These are phyloP conservation scores for Epichloe sibirici DNA, from an alignment of 2,329 filamentous ascomycete genomes.

Conservation along the genomic window DNA sequence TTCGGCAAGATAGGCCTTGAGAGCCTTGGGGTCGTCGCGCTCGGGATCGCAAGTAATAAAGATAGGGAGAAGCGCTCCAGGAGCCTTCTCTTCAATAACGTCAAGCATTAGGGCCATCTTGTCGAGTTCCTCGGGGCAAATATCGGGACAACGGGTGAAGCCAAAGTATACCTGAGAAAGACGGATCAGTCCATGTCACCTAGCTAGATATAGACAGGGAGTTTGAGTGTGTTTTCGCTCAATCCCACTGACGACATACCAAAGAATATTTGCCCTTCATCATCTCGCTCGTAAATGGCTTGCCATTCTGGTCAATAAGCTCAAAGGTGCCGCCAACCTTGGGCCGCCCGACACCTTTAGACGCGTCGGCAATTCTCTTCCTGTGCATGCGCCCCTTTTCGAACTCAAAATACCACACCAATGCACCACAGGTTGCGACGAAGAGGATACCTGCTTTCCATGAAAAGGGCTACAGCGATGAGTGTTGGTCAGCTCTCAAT, in stretches of 20 bases:
- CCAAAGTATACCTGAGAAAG: constrained; percentile 76
- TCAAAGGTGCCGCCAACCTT: constrained; percentile 86
- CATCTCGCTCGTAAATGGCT: constrained; percentile 63
- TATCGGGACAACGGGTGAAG: constrained; percentile 96
- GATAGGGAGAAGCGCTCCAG: constrained; percentile 54
- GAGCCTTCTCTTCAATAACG: constrained; percentile 40
- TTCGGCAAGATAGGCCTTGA: constrained; percentile 78
- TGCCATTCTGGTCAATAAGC: constrained; percentile 70
- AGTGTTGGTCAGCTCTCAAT: constrained; percentile 14
- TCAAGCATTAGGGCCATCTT: constrained; percentile 98
- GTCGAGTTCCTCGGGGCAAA: constrained; percentile 96
- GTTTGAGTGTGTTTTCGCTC: neutral
- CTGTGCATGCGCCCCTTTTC: constrained; percentile 89
- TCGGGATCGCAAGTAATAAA: constrained; percentile 96
- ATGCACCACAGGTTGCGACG: constrained; percentile 59
- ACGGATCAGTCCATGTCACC: neutral
- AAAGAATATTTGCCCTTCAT: constrained; percentile 78
- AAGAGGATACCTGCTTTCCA: constrained; percentile 85
- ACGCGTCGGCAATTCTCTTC: constrained; percentile 77
- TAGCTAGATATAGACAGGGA: too few species aligned
- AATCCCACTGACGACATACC: constrained; percentile 33
- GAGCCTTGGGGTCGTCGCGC: constrained; percentile 72
- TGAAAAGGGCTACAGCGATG: constrained; percentile 64
- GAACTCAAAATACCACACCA: constrained; percentile 84
- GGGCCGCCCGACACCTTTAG: constrained; percentile 83